Conservation (phyloP, 495 filamentous ascomycete species). For the Penicillium bovifimosum region DNA sequence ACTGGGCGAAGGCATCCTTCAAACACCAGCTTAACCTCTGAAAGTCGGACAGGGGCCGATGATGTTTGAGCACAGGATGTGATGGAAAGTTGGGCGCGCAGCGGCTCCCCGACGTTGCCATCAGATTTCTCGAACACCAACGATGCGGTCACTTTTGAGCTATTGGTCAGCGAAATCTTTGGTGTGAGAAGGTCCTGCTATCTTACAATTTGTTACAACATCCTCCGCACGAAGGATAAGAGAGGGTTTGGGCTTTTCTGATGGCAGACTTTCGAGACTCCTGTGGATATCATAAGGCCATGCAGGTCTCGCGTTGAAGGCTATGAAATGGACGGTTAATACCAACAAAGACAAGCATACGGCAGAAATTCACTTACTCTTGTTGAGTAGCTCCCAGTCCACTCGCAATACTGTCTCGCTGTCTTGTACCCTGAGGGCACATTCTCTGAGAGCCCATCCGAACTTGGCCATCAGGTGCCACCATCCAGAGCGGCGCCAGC, state of each 20-base stretch:
- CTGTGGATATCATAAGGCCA: slow-evolving; percentile 72
- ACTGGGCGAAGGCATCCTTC: slow-evolving; percentile 64
- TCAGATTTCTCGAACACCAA: slow-evolving; percentile 70
- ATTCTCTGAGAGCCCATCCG: slow-evolving; percentile 67
- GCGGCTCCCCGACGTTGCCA: slow-evolving; percentile 77
- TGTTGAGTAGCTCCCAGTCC: slow-evolving; percentile 78
- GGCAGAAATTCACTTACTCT: slow-evolving; percentile 42
- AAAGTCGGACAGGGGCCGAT: slow-evolving; percentile 60
- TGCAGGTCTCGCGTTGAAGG: slow-evolving; percentile 53
- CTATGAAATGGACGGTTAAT: slow-evolving; percentile 31
- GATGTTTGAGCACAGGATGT: slow-evolving; percentile 59
- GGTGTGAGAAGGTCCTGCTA: background rate
- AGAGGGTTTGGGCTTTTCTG: slow-evolving; percentile 51
- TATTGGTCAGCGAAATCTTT: background rate
- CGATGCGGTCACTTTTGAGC: slow-evolving; percentile 51
- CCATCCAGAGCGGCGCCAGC: slow-evolving; percentile 78
- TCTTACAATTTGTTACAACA: slow-evolving; percentile 61
- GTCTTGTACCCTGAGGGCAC: slow-evolving; percentile 59
- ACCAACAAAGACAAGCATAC: background rate
- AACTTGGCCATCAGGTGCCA: slow-evolving; percentile 67
- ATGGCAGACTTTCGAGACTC: slow-evolving; percentile 53
- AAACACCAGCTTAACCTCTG: slow-evolving; percentile 59
- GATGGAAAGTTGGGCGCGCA: slow-evolving; percentile 67
- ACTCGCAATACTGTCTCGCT: slow-evolving; percentile 63
- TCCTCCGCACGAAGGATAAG: slow-evolving; percentile 63